Evolutionary conservation across 805 yeast genomes (phyloP).

Genomic region (Myxozyma nipponensis): DNA sequence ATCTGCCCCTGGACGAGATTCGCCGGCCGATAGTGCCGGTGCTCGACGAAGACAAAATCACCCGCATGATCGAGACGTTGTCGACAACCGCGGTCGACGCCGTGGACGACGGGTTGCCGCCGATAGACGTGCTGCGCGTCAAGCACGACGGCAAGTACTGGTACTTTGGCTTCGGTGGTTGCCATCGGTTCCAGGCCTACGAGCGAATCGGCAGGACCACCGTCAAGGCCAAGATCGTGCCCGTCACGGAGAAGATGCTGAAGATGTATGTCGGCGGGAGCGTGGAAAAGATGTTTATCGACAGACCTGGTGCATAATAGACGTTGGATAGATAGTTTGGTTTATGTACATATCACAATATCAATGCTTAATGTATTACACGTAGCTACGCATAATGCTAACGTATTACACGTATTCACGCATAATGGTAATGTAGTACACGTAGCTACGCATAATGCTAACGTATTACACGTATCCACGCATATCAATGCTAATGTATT

Average conservation of each 20-base stretch:
- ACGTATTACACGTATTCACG: too few relatives aligned
- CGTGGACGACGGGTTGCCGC: constrained; percentile 46
- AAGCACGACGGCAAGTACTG: constrained; percentile 56
- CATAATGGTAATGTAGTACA: too few relatives aligned
- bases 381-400: too few relatives aligned
- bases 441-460: too few relatives aligned
- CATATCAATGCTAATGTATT: too few relatives aligned
- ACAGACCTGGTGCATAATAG: constrained; percentile 12
- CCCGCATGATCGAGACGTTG: constrained; percentile 57
- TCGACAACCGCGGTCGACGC: constrained; percentile 41
- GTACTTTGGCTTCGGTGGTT: constrained; percentile 70
- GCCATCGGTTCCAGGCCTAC: constrained; percentile 86
- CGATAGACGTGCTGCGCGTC: constrained; percentile 71
- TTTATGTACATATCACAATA: too few relatives aligned
- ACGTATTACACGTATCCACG: too few relatives aligned
- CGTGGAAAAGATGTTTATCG: constrained; percentile 23
- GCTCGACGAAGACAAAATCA: constrained; percentile 66
- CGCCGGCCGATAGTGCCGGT: constrained; percentile 84
- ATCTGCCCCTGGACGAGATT: constrained; percentile 64
- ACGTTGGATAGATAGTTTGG: too few relatives aligned
- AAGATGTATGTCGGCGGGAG: constrained; percentile 62
- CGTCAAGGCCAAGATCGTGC: constrained; percentile 69
- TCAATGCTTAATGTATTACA: too few relatives aligned
- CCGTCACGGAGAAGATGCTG: constrained; percentile 68
- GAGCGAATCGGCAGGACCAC: constrained; percentile 48